Base-by-base conservation (phyloP, 306 rosid species). In the Malus sylvestris region DNA sequence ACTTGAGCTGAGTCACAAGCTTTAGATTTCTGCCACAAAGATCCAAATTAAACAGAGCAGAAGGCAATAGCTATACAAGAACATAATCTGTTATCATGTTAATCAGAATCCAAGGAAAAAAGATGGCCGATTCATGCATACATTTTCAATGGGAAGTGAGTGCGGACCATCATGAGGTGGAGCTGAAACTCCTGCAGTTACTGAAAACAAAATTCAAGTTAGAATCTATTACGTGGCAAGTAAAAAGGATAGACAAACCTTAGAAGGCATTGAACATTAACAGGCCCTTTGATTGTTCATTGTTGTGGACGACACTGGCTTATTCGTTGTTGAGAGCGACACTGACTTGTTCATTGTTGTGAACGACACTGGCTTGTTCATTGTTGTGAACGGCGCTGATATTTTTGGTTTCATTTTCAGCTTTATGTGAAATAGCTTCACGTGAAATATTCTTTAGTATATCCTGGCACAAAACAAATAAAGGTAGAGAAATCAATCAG, bases 1-100 rank as follows among this genome's bases (percentile, higher is more conserved):
- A 75, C 87, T 73, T 30, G 81, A 69, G 70, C 79, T 35, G 71
- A 60, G 40, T 62, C 81, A 49, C 71, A 83, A 64, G 44, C 80
- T 72, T 79, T 80, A 57, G 86, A 66, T 68, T 73, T 88, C 98
- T 95, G 98, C 80, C 72, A 79, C 68, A 86, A 67, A 68, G 83
- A 73, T 70, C 70, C 73, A 81, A 70, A 78, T 72, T 62, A 73
- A 78, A 75, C 64, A 82, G 71, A 57, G 70, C 65, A 76, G 23
- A 83, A 40, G 40, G 64, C 19, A 60, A 38, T 67, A 51, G 25
- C 70, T 35, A 32, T n/a, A 12, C 63, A 30, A 12, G 51, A 23
- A 4, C n/a, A 22, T 23, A 80, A 80, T 46, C 15, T 16, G 61
- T 35, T 45, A 72, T 58, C 68, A 72, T 55, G 75, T 53, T 55